These are phyloP conservation scores for Extremus antarcticus DNA, from an alignment of 495 filamentous ascomycete genomes.

Conservation along the genomic window DNA sequence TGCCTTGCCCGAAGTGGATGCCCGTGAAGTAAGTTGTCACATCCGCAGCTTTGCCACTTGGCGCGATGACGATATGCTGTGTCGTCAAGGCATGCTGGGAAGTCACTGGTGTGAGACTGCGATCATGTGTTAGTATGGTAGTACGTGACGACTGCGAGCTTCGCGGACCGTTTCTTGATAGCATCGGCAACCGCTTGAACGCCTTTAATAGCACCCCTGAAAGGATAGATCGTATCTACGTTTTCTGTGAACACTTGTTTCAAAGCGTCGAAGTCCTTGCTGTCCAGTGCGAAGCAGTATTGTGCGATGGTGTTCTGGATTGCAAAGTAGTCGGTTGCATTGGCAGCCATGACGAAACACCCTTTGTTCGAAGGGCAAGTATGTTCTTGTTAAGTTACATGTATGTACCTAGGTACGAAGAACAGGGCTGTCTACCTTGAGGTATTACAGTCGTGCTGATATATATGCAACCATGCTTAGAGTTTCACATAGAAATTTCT, in stretches of 20 bases:
- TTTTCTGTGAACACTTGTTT: constrained; percentile 24
- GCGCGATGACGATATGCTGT: constrained; percentile 18
- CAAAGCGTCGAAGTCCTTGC: constrained; percentile 22
- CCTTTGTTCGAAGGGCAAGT: too few species aligned
- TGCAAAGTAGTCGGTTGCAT: constrained; percentile 21
- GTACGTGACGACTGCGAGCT: not conserved
- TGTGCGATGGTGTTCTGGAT: constrained; percentile 24
- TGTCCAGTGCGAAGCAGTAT: constrained; percentile 28
- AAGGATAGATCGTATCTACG: constrained; percentile 24
- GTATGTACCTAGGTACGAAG: too few species aligned
- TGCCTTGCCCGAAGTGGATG: constrained; percentile 24
- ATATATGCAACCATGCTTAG: too few species aligned
- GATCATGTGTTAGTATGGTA: not conserved
- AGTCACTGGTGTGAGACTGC: constrained; percentile 20
- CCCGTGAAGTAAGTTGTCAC: constrained; percentile 25
- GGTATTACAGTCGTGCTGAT: too few species aligned
- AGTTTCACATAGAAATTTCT: too few species aligned
- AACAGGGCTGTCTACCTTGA: too few species aligned
- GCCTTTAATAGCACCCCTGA: constrained; percentile 20
- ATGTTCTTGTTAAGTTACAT: too few species aligned
- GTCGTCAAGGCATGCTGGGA: constrained; percentile 27
- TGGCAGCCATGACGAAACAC: constrained; percentile 9
- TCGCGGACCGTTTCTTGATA: constrained; percentile 18
- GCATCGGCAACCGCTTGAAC: constrained; percentile 15
- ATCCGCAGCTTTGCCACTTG: constrained; percentile 15